Base-by-base conservation (phyloP, 345 rosid genomes). In the Moricandia moricandioides region DNA sequence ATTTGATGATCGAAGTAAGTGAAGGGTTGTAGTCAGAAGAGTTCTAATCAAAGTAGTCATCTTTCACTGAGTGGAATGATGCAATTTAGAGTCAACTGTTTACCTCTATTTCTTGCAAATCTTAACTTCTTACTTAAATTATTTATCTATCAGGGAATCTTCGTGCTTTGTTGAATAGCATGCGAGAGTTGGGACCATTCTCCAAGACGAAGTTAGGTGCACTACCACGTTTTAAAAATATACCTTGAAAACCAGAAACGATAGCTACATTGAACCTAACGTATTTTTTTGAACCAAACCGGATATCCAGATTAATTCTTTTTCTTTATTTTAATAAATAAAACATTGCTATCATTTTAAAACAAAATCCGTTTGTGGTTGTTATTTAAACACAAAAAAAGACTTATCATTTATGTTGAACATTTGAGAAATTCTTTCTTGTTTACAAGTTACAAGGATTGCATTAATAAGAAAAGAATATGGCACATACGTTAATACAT, bases 1-100 rank as follows among this genome's bases (percentile, higher is more conserved):
- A 18, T 13, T 13, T 43, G 12, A 12, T 12, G 12, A 43, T 43
- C 51, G 6, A 43, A 60, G 68, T 56, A 39, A 40, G 65, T 65
- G 65, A 65, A 40, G 16, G 27, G 59, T 43, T 17, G 47, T 10
- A 65, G 59, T 74, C 78, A 43, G 37, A 57, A 43, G 37, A 57
- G 16, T 65, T 65, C 0, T 49, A 37, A 6, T 73, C 13, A 26
- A 52, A 64, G 31, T 64, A 7, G 56, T 54, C 69, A 7, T 72
- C 21, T 16, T 11, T 24, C 17, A 35, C 29, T 57, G 17, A 21
- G 37, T 63, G 43, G 54, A 35, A 56, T 63, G 30, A 52, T 54
- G 31, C 37, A 27, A 63, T 7, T 51, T 24, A 34, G 39, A 51
- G 56, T 73, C 45, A 73, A 54, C 16, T 49, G 56, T 49, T 7